These are phyloP conservation scores for Bassia scoparia DNA, from an alignment of 148 eudicot species.

Conservation along the genomic window DNA sequence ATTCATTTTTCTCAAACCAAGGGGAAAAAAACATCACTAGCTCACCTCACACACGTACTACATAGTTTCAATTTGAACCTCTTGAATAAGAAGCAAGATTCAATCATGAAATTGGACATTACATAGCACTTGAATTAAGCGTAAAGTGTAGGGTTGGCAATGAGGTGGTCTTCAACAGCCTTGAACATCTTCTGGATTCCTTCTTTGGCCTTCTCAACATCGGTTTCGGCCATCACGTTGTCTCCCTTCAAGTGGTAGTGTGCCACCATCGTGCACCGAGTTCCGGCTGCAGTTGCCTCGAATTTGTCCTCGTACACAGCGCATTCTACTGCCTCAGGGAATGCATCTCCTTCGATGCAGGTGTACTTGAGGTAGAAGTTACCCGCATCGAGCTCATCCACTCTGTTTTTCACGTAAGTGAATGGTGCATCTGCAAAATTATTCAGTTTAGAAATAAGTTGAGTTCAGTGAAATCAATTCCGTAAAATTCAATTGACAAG, in stretches of 20 bases:
- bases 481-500: too few relatives aligned
- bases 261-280: conserved; percentile 18
- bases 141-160: conserved; percentile 31
- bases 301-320: conserved; percentile 22
- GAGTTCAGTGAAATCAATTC: too few relatives aligned
- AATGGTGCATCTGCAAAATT: conserved; percentile 14
- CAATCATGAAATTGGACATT: neutral
- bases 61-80: neutral
- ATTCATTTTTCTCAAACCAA: neutral
- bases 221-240: conserved; percentile 15
- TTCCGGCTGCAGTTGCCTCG: conserved; percentile 12
- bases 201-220: conserved; percentile 11
- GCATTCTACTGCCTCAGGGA: conserved; percentile 20
- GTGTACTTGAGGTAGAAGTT: conserved; percentile 29
- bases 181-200: conserved; percentile 20
- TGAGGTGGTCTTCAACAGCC: conserved; percentile 29
- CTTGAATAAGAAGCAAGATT: neutral
- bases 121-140: neutral
- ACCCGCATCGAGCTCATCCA: conserved; percentile 14
- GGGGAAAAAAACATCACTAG: neutral
- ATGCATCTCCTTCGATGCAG: conserved; percentile 26
- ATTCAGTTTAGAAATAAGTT: too few relatives aligned
- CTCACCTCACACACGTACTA: neutral
- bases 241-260: conserved; percentile 22
- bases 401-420: conserved; percentile 18